Evolutionary conservation across 2,329 filamentous ascomycete species (phyloP), one percentile per base, ranked within the genome.

Genomic region (Neophaeococcomyces aloes): DNA sequence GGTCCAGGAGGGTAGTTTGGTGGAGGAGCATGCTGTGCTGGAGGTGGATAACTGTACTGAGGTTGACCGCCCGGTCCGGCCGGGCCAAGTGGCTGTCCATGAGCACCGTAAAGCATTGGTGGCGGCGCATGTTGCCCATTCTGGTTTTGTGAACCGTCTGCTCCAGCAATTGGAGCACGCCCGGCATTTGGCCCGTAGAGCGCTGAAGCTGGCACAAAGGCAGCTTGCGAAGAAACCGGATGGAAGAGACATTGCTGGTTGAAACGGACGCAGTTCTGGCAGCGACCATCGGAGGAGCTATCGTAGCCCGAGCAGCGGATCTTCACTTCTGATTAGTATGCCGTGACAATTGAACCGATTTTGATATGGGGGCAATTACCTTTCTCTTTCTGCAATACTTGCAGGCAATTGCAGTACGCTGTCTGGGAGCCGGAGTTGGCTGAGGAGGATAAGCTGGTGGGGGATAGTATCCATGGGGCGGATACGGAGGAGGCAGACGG

Each of bases 241-340:
- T 80, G 84, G 62, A 86, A 86, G 62, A 86, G 77, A 64, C 81
- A 86, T 59, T 83, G 79, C 62, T 85, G 81, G 52, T 81, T 80
- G 65, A 85, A 86, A 37, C 81, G 71, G 51, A 79, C 70, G 59
- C 81, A 86, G 60, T 85, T 85, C 56, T 72, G 76, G 67, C 81
- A 86, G 48, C 79, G 76, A 47, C 81, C 81, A 61, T 84, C 78
- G 30, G 79, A 75, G 30, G 79, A 82, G 45, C 74, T 75, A 56
- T 84, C 81, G 59, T 84, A 86, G 21, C 81, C 81, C 3, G 81
- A 84, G 67, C 81, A 86, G 47, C 81, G 78, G 60, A 85, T 84
- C 81, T 85, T 48, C 38, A 35, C n/a, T 29, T n/a, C 17, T 34
- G 13, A 15, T 53, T 42, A 46, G 46, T 32, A 32, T 29, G n/a